These are phyloP conservation scores for Neoboletus magnificus DNA, from an alignment of 768 basidiomycete species.

Conservation along the genomic window DNA sequence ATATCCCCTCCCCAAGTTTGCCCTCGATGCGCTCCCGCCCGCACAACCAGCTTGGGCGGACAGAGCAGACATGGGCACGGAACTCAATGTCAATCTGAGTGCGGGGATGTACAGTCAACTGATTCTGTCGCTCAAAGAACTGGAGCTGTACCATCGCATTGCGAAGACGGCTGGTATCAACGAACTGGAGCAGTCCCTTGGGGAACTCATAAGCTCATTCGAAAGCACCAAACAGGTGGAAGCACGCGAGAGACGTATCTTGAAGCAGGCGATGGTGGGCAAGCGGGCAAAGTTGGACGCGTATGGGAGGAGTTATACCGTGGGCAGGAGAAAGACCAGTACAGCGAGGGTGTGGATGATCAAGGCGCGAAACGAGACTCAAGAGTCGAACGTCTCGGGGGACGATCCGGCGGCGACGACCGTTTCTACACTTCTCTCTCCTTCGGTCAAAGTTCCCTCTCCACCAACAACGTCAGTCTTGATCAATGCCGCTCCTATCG, in stretches of 20 bases:
- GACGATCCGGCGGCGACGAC: slow-evolving; percentile 7
- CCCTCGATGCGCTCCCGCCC: slow-evolving; percentile 53
- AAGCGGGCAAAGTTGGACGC: slow-evolving; percentile 64
- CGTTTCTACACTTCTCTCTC: slow-evolving; percentile 18
- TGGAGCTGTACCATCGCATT: slow-evolving; percentile 53
- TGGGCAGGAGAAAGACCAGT: slow-evolving; percentile 87
- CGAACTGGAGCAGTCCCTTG: slow-evolving; percentile 58
- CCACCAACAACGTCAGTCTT: slow-evolving; percentile 66
- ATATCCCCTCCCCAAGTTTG: slow-evolving; percentile 74
- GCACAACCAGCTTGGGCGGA: slow-evolving; percentile 68
- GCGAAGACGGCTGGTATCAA: slow-evolving; percentile 17
- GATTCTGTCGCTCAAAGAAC: slow-evolving; percentile 57
- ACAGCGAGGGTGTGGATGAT: slow-evolving; percentile 94
- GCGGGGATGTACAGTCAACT: slow-evolving; percentile 70
- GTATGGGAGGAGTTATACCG: slow-evolving; percentile 79
- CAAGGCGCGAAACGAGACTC: slow-evolving; percentile 46
- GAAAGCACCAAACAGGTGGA: slow-evolving; percentile 59
- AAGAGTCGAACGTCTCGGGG: slow-evolving; percentile 1
- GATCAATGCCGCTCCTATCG: slow-evolving; percentile 80
- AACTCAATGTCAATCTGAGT: slow-evolving; percentile 59
- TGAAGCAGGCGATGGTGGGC: slow-evolving; percentile 36
- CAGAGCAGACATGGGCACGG: slow-evolving; percentile 52
- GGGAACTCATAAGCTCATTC: slow-evolving; percentile 59
- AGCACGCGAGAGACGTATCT: slow-evolving; percentile 34
- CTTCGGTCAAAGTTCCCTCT: slow-evolving; percentile 15